Base-by-base conservation (phyloP, 2,329 filamentous ascomycete genomes). In the Cryoendolithus antarcticus region DNA sequence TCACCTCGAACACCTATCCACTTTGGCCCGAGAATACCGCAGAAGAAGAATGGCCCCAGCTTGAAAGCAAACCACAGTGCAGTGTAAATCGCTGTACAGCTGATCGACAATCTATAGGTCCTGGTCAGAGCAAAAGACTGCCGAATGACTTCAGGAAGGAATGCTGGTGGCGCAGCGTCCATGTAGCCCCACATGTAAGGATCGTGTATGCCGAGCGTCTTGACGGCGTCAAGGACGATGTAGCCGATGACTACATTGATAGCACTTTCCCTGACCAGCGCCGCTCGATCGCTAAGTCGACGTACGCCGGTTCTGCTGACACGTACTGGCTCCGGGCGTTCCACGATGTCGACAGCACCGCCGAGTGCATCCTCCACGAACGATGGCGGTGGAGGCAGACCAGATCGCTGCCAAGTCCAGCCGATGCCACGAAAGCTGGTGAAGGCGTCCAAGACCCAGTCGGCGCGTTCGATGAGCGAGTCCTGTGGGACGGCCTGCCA, bases 181-280 rank as follows among this genome's bases (percentile, higher is more conserved):
- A 62, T 61, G 57, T 43, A 51, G 38, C 59, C 55, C 35, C 39
- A 37, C 39, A 41, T 37, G 63, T 89, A 93, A 0, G 82, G 78
- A 51, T 96, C 89, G 38, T 74, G 72, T 48, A 80, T 77, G 64
- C 85, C 78, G 44, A 76, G 45, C 2, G 77, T 70, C 52, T 82
- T 82, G 38, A 84, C 59, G 6, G 76, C 41, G 58, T 95, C 89
- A 6, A 94, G 64, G 6, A 73, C 44, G 9, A 91, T 46, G 54
- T 84, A 91, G 46, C 68, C 66, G 30, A 70, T 40, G 2, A 74
- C 39, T n/a, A 80, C 61, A 5, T 54, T 63, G 27, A 54, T 52
- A 6, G 54, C 9, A 31, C 60, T 59, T 28, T 52, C 42, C 29
- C 46, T 45, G 1, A 69, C 49, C 1, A 69, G 54, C 1, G 49